These are phyloP conservation scores for Aschersonia sp. DNA, from an alignment of 2,329 filamentous ascomycete genomes.

Conservation along the genomic window DNA sequence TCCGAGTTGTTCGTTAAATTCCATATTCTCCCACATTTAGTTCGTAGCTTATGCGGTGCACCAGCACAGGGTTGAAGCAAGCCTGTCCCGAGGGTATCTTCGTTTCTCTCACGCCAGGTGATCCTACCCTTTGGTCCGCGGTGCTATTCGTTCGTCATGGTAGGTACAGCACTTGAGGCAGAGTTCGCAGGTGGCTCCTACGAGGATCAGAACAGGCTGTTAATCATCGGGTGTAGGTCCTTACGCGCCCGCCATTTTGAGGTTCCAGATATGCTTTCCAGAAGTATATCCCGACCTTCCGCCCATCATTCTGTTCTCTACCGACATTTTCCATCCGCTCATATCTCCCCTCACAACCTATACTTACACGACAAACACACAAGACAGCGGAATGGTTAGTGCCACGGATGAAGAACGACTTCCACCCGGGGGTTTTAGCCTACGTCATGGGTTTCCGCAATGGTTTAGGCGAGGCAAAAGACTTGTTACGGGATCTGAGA, in stretches of 20 bases:
- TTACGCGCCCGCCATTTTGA: conserved; percentile 73
- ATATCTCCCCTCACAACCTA: conserved; percentile 90
- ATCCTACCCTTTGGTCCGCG: conserved; percentile 76
- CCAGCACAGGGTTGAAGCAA: conserved; percentile 65
- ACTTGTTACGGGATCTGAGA: conserved; percentile 21
- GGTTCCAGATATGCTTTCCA: conserved; percentile 83
- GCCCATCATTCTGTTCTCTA: conserved; percentile 75
- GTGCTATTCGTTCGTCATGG: conserved; percentile 84
- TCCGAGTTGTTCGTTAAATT: conserved; percentile 58
- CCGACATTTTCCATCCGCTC: conserved; percentile 89
- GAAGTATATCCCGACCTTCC: conserved; percentile 64
- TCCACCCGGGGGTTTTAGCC: conserved; percentile 78
- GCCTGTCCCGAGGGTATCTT: conserved; percentile 78
- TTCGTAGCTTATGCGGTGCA: background rate
- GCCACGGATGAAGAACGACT: conserved; percentile 72
- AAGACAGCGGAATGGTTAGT: conserved; percentile 64
- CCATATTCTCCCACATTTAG: background rate
- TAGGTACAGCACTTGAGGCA: conserved; percentile 16
- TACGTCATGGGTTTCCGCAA: conserved; percentile 77
- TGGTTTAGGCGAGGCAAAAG: conserved; percentile 62
- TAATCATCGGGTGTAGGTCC: conserved; percentile 44
- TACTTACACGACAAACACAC: conserved; percentile 71
- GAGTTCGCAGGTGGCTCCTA: background rate
- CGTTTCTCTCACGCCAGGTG: conserved; percentile 67
- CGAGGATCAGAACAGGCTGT: background rate